Base-by-base conservation (phyloP, 2,329 filamentous ascomycete species). In the Aureobasidium sp. region DNA sequence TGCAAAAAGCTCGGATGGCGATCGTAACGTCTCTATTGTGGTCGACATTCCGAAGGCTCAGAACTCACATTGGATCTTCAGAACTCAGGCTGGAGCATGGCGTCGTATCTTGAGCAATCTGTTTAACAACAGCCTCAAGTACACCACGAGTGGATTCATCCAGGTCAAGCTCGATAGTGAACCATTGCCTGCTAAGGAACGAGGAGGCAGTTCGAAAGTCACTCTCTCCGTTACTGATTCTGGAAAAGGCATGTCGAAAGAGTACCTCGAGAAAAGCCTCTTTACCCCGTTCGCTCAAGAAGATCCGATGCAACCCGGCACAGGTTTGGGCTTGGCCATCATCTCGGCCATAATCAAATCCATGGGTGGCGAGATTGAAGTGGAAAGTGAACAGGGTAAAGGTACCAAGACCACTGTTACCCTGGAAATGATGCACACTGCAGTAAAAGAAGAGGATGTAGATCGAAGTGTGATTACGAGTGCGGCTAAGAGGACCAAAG, bases 261-360 rank as follows among this genome's bases (percentile, higher is more conserved):
- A 87, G 11, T 90, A 84, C 65, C 72, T 88, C 9, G 76, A 80
- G n/a, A 79, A 82, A 8, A 79, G 80, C 12, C 72, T 89, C 0
- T 90, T 85, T 67, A 82, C 80, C 0, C 83, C 85, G 0, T 89
- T 89, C 63, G 72, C 78, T 0, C 87, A 90, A 64, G 87, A 89
- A 67, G 79, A 88, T 52, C 72, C 76, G 0, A 71, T 88, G 1
- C 77, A 81, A 0, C 79, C 82, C 0, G 86, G 87, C 0, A 82
- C 83, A 0, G 86, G 86, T 0, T 75, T 90, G 0, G 87, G 87
- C 0, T 71, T 90, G 37, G 85, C 82, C 42, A 82, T 90, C 9
- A 86, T 89, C 71, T 77, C 69, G 64, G 72, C 62, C 15, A 82
- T 89, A 7, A 80, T 87, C 24, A 79, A 81, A 49, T 80, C 82